Evolutionary conservation across 495 filamentous ascomycete species (phyloP), one percentile per base, ranked within the genome.

Genomic region (Glutinoglossum americanum): DNA sequence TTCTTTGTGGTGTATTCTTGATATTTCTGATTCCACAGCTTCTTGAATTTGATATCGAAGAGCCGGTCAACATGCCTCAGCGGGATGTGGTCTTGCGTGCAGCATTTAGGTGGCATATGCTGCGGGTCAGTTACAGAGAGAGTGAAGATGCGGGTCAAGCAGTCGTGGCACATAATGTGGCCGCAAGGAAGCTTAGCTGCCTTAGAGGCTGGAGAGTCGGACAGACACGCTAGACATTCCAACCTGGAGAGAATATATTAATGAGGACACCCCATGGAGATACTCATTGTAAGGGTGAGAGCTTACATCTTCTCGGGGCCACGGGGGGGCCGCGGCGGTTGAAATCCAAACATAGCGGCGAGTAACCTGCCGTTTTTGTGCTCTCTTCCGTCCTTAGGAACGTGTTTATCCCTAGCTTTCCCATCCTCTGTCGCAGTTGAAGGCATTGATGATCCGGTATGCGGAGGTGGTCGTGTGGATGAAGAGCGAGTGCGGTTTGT

Each of bases 31-130:
- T 87, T 86, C 86, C 86, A 93, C 3, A 71, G 73, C 59, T 67
- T 75, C 69, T 89, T 89, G 69, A 89, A 89, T 57, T 76, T 72
- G 60, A 72, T 62, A 61, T 81, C 78, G 66, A 90, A 87, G 57
- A 90, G 68, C 30, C 72, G 73, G 25, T 85, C 82, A n/a, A 89
- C 86, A 62, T 84, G 76, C 60, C 80, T 79, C 19, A 85, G 68
- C 0, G 86, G 79, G 59, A 93, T 88, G 61, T 78, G 76, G 37
- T 85, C 78, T 23, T 73, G 57, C 2, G 77, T 82, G 67, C 87
- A 93, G 63, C 87, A 93, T 61, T 70, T 76, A 0, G 87, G 87
- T 9, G 87, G 84, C 84, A 90, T 89, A 63, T 82, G 80, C 32
- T 78, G 74, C 0, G 85, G 83, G 65, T 89, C 83, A 37, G 73